These are phyloP conservation scores for Auricularia heimuer DNA, from an alignment of 768 basidiomycete species.

Conservation along the genomic window DNA sequence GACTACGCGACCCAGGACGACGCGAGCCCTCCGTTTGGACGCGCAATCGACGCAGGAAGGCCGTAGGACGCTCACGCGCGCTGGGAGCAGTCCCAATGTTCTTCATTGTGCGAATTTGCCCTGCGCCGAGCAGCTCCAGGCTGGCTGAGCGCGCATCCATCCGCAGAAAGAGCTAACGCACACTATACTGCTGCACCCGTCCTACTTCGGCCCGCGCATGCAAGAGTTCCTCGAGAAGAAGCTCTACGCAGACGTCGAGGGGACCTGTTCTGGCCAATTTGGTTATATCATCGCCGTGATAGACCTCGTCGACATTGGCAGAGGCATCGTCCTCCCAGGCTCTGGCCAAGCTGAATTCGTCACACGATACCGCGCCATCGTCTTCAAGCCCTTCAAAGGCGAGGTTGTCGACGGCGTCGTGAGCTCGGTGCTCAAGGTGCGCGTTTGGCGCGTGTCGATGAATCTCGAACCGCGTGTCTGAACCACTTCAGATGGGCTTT, in stretches of 20 bases:
- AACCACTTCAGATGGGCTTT: slow-evolving; percentile 81
- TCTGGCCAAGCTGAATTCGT: slow-evolving; percentile 95
- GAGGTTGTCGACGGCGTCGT: slow-evolving; percentile 97
- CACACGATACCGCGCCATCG: slow-evolving; percentile 89
- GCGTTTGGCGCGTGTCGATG: slow-evolving; percentile 12
- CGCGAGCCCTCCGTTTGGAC: no score
- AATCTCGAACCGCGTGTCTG: background rate
- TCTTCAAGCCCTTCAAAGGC: slow-evolving; percentile 99
- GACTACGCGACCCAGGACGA: no score
- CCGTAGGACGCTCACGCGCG: background rate
- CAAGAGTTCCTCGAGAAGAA: slow-evolving; percentile 87
- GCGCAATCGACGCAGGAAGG: no score
- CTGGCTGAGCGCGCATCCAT: background rate
- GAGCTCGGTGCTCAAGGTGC: slow-evolving; percentile 88
- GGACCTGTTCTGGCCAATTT: slow-evolving; percentile 90
- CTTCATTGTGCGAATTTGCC: slow-evolving; percentile 6
- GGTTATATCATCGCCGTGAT: slow-evolving; percentile 93
- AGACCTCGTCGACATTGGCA: slow-evolving; percentile 82
- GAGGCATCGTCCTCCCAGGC: slow-evolving; percentile 84
- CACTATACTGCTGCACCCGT: slow-evolving; percentile 93
- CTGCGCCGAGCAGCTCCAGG: background rate
- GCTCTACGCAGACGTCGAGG: slow-evolving; percentile 92
- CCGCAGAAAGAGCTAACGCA: slow-evolving; percentile 91
- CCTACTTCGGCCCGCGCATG: slow-evolving; percentile 96
- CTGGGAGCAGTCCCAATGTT: slow-evolving; percentile 3